Evolutionary conservation across 208 protist genomes (phyloP), one percentile per base, ranked within the genome.

Genomic region (Crithidia mellificae): DNA sequence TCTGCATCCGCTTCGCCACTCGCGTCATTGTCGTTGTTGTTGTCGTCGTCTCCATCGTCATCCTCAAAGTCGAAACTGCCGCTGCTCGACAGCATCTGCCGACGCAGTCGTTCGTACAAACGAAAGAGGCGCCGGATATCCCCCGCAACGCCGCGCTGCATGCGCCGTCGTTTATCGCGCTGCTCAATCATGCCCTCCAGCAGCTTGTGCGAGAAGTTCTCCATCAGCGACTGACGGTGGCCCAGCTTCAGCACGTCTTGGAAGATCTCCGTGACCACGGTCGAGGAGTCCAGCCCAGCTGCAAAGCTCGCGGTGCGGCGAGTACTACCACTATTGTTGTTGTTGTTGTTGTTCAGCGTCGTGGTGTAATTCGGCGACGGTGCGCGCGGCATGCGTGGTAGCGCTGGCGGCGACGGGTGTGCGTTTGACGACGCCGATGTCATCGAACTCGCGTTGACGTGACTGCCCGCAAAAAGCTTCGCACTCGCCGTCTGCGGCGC

Each of bases 121-220:
- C 1, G 3, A 6, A 19, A 47, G 4, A 49, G 38, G 22, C 47
- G 14, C 3, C 38, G 54, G 2, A 49, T 30, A 24, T 47, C 30
- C 5, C 14, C 19, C 2, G 7, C 39, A 5, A 38, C 34, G 56
- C 56, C 34, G 12, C 47, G 56, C 49, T 58, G 66, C 27, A 41
- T 9, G 17, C 66, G 57, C 11, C 49, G 56, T 7, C 49, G 50
- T 47, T 65, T 64, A 14, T 64, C 47, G 3, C 56, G 56, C 38
- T 65, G 54, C 56, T 51, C 46, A 7, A 27, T 27, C 22, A 71
- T 30, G 46, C 32, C 19, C 29, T 20, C 20, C 24, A 63, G 36
- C 39, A 63, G 30, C 30, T 12, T 22, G 0, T 34, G 9, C 19
- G 63, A 15, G 12, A 9, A n/a, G 0, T 54, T 53, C 15, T 49